Conservation (phyloP, 2,329 filamentous ascomycete genomes). For the Fusarium kyushuense region DNA sequence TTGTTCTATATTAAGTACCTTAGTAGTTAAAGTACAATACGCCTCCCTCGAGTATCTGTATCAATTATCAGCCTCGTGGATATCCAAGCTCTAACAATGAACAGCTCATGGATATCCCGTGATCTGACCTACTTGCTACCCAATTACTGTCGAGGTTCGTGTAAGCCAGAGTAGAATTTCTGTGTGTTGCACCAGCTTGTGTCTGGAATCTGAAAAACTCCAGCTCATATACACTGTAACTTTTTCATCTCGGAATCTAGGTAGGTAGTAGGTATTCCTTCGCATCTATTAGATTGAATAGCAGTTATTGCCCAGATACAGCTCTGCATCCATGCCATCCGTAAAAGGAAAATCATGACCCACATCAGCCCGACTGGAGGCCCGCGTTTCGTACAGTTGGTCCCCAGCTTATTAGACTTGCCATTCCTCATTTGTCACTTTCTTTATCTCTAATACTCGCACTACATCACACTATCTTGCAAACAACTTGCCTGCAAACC, state of each 20-base stretch:
- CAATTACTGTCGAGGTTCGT: too few relatives aligned
- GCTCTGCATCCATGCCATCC: not conserved
- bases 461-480: slow-evolving; percentile 27
- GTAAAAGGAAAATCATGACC: slow-evolving; percentile 2
- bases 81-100: not conserved
- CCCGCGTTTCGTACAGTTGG: slow-evolving; percentile 16
- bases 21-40: not conserved
- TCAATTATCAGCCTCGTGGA: not conserved
- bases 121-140: not conserved
- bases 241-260: not conserved
- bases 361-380: slow-evolving; percentile 11
- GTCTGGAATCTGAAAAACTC: not conserved
- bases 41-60: not conserved
- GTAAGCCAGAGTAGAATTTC: not conserved
- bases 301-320: not conserved
- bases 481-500: not conserved
- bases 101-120: not conserved
- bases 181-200: not conserved
- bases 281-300: not conserved
- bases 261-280: too few relatives aligned
- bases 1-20: not conserved
- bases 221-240: not conserved
- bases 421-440: slow-evolving; percentile 18
- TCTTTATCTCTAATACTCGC: slow-evolving; percentile 22
- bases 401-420: slow-evolving; percentile 5